phyloP scores from a whole-genome alignment of 768 basidiomycete genomes.

The Rhizopogon vesiculosus region DNA sequence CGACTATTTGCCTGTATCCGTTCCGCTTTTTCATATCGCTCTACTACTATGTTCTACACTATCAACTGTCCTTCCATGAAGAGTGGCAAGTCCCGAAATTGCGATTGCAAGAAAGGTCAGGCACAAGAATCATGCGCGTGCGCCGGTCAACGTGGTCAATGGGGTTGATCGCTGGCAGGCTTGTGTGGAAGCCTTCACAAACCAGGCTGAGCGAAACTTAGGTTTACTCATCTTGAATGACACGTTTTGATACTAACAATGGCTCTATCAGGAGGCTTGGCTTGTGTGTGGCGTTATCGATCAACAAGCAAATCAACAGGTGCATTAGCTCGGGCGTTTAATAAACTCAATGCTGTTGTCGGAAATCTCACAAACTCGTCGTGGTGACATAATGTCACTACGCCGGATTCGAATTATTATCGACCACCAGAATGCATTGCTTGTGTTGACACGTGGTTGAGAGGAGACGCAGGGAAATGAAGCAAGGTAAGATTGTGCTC shows the following conservation, averaged over 20 bases:
- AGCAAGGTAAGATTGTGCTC: not conserved
- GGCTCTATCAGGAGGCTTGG: not conserved
- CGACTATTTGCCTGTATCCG: conserved; percentile 44
- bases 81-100: conserved; percentile 32
- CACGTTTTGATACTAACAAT: not conserved
- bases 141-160: not conserved
- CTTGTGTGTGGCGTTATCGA: not conserved
- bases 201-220: conserved; percentile 8
- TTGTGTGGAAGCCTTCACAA: conserved; percentile 7
- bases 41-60: conserved; percentile 44
- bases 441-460: not conserved
- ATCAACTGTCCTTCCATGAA: conserved; percentile 34
- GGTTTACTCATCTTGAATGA: not conserved
- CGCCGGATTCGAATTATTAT: not conserved
- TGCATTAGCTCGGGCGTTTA: not conserved
- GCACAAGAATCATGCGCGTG: conserved; percentile 19
- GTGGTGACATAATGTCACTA: not conserved
- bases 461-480: no score
- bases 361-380: not conserved
- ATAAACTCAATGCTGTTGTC: not conserved
- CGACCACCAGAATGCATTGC: not conserved
- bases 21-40: conserved; percentile 34
- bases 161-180: not conserved
- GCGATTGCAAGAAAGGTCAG: conserved; percentile 34
- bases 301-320: not conserved